These are phyloP conservation scores for Neofusicoccum cordaticola DNA, from an alignment of 2,329 filamentous ascomycete genomes.

Conservation along the genomic window DNA sequence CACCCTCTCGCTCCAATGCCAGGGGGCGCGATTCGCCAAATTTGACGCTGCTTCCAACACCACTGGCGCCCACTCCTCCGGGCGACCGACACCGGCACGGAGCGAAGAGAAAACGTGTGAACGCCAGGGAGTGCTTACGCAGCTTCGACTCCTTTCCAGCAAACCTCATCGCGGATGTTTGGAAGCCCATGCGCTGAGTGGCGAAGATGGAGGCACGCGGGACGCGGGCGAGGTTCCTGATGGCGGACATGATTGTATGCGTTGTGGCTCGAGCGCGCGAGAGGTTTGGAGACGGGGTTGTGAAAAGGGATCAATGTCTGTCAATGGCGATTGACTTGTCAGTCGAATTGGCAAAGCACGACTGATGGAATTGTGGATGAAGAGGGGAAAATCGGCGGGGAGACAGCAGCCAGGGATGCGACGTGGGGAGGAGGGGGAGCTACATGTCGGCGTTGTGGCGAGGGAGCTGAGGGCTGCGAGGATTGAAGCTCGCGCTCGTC, in stretches of 20 bases:
- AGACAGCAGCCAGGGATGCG: background rate
- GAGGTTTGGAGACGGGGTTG: background rate
- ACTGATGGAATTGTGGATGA: background rate
- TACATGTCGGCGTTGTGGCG: background rate
- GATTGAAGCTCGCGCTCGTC: background rate
- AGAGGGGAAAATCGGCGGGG: background rate
- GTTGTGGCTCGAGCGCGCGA: background rate
- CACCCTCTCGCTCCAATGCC: no score
- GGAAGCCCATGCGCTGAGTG: conserved; percentile 37
- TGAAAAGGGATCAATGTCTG: conserved; percentile 22
- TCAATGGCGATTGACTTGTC: conserved; percentile 15
- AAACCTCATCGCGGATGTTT: conserved; percentile 33
- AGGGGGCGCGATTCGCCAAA: no score
- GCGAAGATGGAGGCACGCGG: conserved; percentile 28
- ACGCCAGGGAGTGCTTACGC: conserved; percentile 32
- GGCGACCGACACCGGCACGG: background rate
- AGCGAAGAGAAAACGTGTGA: background rate
- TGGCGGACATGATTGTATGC: conserved; percentile 29
- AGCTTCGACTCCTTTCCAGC: conserved; percentile 46
- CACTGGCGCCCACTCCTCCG: no score
- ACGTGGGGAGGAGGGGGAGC: background rate
- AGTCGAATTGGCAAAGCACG: background rate
- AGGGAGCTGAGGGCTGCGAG: background rate
- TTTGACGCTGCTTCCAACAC: no score
- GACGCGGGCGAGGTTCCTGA: conserved; percentile 30